Base-by-base conservation (phyloP, 2,329 filamentous ascomycete genomes). In the Cyphellophora europaea region DNA sequence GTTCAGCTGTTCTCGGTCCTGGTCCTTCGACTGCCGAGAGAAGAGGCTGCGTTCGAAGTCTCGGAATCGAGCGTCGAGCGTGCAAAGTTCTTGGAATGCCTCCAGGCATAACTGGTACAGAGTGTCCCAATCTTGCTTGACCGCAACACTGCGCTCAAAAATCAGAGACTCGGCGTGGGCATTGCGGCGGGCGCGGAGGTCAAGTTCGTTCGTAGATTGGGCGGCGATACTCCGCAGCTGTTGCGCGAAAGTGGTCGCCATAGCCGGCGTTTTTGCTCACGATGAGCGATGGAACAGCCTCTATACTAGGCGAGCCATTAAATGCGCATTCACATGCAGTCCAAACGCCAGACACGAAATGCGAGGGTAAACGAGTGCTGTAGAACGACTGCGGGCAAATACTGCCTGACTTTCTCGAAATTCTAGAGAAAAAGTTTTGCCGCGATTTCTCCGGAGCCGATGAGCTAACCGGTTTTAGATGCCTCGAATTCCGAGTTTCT, bases 141-240 rank as follows among this genome's bases (percentile, higher is more conserved):
- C 80, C 33, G 91, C 91, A 49, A 89, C 71, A 54, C 79, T 77
- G 41, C 83, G 74, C 50, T 94, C 88, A 66, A 93, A 98, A 40
- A 99, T 84, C 42, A 99, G 67, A 35, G 91, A 98, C 61, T 95
- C 89, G 46, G 85, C 85, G 63, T 98, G 91, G 44, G 85, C 78
- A 42, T 82, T 77, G 61, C 87, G 89, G 65, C 95, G 87, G 52
- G 88, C 85, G 63, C 93, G 94, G 50, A 94, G 72, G 57, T 96
- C 85, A 53, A 96, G 75, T 49, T 89, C 82, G 56, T 88, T 81
- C 50, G 88, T 93, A 51, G 86, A 93, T 54, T 83, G 84, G 48
- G 82, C 79, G 50, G 88, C 85, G 56, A 98, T 88, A 57, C 85
- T 79, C 68, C 88, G 85, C 67, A 99, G 70, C 73, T 98, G 93